Conservation (phyloP, 2,329 filamentous ascomycete species). For the Penicillium sp. region DNA sequence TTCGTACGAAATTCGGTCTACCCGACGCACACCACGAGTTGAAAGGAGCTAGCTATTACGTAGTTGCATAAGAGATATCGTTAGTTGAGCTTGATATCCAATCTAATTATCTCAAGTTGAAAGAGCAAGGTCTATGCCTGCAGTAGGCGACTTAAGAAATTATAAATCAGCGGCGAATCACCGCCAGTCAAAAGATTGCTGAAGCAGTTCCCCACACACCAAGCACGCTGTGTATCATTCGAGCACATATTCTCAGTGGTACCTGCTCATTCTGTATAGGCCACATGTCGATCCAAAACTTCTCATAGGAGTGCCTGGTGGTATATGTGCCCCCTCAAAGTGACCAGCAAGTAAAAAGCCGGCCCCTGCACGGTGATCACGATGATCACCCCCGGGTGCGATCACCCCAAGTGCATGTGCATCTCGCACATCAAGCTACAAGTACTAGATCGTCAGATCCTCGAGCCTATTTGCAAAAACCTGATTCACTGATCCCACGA, state of each 20-base stretch:
- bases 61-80: background rate
- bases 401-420: background rate
- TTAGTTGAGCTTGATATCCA: background rate
- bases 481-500: background rate
- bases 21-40: background rate
- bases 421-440: background rate
- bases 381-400: no score
- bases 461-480: slow-evolving; percentile 1
- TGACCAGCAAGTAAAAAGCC: background rate
- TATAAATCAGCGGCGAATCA: slow-evolving; percentile 1
- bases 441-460: background rate
- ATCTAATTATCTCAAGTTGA: background rate
- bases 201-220: slow-evolving; percentile 1
- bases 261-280: background rate
- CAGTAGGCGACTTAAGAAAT: background rate
- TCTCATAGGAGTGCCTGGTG: slow-evolving; percentile 3
- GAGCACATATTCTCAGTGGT: background rate
- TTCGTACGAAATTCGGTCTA: no score
- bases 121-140: background rate
- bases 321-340: background rate
- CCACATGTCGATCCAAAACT: background rate
- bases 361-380: background rate
- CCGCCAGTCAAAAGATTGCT: background rate
- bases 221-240: background rate
- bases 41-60: background rate